These are phyloP conservation scores for Elymus sibiricus DNA, from an alignment of 176 grass and related monocot genomes.

Conservation along the genomic window DNA sequence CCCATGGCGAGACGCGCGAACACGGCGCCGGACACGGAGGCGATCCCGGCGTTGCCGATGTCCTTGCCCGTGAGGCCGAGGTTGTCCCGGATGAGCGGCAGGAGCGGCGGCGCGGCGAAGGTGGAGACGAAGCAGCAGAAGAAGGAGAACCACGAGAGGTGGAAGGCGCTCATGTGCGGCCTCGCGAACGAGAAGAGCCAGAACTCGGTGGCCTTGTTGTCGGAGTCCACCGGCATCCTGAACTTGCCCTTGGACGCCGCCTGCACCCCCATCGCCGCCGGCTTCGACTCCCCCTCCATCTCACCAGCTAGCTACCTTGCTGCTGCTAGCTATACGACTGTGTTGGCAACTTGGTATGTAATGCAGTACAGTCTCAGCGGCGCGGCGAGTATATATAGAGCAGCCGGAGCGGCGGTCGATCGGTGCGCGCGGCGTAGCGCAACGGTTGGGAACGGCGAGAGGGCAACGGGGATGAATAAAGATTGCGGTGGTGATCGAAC, in stretches of 20 bases:
- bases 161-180: constrained; percentile 95
- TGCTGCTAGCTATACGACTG: neutral
- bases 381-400: constrained; percentile 11
- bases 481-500: constrained; percentile 19
- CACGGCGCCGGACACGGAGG: constrained; percentile 83
- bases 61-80: constrained; percentile 71
- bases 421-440: neutral
- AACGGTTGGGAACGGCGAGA: constrained; percentile 33
- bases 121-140: constrained; percentile 95
- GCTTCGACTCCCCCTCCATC: constrained; percentile 14
- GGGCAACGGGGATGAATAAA: constrained; percentile 16
- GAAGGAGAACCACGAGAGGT: constrained; percentile 98
- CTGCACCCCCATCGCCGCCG: constrained; percentile 37
- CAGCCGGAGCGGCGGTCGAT: neutral
- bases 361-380: neutral
- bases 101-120: constrained; percentile 82
- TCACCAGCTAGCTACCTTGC: neutral
- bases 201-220: constrained; percentile 93
- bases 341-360: neutral
- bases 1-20: constrained; percentile 94
- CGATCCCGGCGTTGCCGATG: constrained; percentile 93
- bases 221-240: constrained; percentile 81
- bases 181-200: constrained; percentile 71
- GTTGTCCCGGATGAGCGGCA: constrained; percentile 83
- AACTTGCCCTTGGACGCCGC: constrained; percentile 38